Evolutionary conservation across 768 basidiomycete species (phyloP).

Genomic region (Rhodotorula paludigena): DNA sequence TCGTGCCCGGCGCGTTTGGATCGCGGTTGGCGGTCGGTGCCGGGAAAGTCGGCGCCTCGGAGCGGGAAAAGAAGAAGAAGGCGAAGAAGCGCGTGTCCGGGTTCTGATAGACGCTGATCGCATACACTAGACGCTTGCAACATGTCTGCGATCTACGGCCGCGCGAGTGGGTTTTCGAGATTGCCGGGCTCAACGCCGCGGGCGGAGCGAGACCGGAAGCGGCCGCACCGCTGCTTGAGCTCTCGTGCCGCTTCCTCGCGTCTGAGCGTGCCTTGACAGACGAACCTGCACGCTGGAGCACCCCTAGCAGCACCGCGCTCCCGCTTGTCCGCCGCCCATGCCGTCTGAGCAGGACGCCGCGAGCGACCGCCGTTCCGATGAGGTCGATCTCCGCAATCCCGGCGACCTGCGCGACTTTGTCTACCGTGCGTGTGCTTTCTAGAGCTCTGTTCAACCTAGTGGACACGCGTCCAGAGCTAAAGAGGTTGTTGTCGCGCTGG

Average conservation of each 20-base stretch:
- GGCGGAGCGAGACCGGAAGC: too few species aligned
- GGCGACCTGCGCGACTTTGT: background rate
- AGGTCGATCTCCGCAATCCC: background rate
- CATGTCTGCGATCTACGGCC: too few species aligned
- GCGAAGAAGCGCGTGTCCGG: conserved; percentile 41
- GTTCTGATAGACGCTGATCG: conserved; percentile 4
- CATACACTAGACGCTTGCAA: background rate
- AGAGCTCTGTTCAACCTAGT: background rate
- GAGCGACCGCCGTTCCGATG: background rate
- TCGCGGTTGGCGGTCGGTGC: conserved; percentile 10
- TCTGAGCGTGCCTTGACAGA: too few species aligned
- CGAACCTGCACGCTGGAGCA: too few species aligned
- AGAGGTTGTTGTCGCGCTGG: too few species aligned
- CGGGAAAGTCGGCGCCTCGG: background rate
- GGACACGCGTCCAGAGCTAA: too few species aligned
- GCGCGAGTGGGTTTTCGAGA: too few species aligned
- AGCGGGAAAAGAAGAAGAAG: conserved; percentile 18
- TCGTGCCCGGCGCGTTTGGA: conserved; percentile 38
- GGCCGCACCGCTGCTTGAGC: too few species aligned
- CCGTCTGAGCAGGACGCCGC: background rate
- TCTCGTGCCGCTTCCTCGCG: too few species aligned
- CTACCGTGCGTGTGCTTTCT: background rate
- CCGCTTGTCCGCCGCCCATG: too few species aligned
- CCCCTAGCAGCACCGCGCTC: too few species aligned
- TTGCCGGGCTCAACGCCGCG: too few species aligned